A percentile compares a stretch with the other conserved stretches of the same genome.
These are phyloP conservation scores for maize (Zea mays) DNA, from an alignment of 176 grass and related monocot genomes.

Conservation along the genomic window DNA sequence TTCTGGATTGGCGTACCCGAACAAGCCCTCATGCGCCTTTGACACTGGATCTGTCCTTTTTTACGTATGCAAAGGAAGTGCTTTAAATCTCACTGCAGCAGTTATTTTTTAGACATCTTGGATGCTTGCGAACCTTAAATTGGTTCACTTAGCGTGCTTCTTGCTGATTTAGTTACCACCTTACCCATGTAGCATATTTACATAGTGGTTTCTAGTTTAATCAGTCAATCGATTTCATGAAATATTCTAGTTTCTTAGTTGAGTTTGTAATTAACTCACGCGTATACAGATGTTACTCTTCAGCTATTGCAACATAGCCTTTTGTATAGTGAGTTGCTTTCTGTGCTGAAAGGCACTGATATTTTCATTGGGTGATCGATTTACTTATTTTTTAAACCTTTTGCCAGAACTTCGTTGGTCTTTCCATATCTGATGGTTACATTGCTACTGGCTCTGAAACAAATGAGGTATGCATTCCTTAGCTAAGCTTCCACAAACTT, in stretches of 20 bases:
- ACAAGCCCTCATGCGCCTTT: no score
- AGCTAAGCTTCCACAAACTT: slow-evolving; percentile 22
- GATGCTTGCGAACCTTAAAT: no score
- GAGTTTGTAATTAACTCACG: not conserved
- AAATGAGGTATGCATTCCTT: slow-evolving; percentile 83
- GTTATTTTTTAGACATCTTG: no score
- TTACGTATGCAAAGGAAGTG: no score
- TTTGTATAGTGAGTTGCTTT: no score
- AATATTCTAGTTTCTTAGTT: not conserved
- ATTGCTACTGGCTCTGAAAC: slow-evolving; percentile 98
- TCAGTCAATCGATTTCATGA: not conserved
- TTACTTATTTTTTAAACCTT: slow-evolving; percentile 34
- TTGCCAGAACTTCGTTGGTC: slow-evolving; percentile 95
- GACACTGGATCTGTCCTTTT: no score
- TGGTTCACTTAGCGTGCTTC: no score
- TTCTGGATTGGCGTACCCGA: no score
- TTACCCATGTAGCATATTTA: slow-evolving; percentile 1
- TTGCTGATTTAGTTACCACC: no score
- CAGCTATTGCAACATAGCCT: no score
- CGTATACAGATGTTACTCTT: not conserved
- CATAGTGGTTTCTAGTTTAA: not conserved
- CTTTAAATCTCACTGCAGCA: no score
- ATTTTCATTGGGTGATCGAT: not conserved
- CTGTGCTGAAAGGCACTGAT: not conserved
- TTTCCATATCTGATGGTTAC: slow-evolving; percentile 94